Base-by-base conservation (phyloP, 2,329 filamentous ascomycete genomes). In the Colletotrichum godetiae region DNA sequence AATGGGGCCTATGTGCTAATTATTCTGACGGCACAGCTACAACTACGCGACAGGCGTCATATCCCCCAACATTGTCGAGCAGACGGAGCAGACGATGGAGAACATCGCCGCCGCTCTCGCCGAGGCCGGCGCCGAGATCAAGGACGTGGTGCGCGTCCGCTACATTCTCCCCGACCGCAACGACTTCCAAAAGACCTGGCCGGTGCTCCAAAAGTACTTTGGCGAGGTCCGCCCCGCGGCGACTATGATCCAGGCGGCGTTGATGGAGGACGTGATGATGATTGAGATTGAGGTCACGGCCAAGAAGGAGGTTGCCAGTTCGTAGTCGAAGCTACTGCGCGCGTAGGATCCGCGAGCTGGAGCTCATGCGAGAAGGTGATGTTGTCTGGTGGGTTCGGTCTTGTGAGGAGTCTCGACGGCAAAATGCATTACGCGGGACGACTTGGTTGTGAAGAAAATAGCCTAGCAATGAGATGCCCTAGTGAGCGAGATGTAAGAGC, bases 231-330 rank as follows among this genome's bases (percentile, higher is more conserved):
- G 84, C 37, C 88, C 88, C 0, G 87, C 88, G 29, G 88, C 88
- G 24, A 89, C 86, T 1, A 89, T 89, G 88, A 77, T 88, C 0
- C 84, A 88, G 77, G 83, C 86, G 0, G 84, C 80, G 11, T 75
- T 89, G 69, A 86, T 89, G 85, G 85, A 88, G 76, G 87, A 88
- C 46, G 80, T 61, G 22, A 86, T 86, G 84, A 82, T 80, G 79
- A 81, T 86, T 76, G 84, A 85, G 76, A 85, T 86, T 58, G 83
- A 86, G 66, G 84, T 85, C 10, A 86, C 83, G 5, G 84, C 84
- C n/a, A 73, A 70, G 37, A 76, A 72, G 53, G 58, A 37, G 15
- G 24, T 13, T 19, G 55, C 35, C 13, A 27, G 53, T n/a, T 27
- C 22, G 19, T 65, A 65, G 22, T 10, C 8, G 8, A 22, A 22